Conservation (phyloP, 2,329 filamentous ascomycete species). For the Pseudopithomyces maydicus region DNA sequence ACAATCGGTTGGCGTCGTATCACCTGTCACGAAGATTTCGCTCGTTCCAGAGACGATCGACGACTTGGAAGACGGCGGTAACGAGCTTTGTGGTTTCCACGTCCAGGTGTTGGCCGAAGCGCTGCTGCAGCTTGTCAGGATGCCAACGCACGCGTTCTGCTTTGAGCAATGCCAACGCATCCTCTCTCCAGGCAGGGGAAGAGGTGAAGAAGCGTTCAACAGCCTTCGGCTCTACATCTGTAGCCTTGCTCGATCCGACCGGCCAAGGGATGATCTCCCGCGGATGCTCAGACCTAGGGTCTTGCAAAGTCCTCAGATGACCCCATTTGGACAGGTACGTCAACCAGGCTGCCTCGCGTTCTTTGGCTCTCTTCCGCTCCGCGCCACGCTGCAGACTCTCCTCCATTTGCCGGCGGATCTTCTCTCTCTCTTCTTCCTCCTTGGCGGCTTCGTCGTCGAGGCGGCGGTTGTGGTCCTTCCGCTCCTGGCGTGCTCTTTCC, state of each 20-base stretch:
- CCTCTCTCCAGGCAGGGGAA: constrained; percentile 49
- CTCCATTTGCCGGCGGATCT: constrained; percentile 69
- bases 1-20: no score
- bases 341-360: constrained; percentile 66
- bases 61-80: constrained; percentile 88
- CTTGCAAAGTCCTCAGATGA: constrained; percentile 43
- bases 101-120: constrained; percentile 74
- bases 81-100: constrained; percentile 75
- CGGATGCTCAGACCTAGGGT: constrained; percentile 24
- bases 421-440: constrained; percentile 49
- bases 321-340: constrained; percentile 71
- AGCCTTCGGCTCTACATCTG: constrained; percentile 62
- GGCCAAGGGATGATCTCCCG: constrained; percentile 71
- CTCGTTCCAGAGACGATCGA: constrained; percentile 81
- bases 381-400: constrained; percentile 70
- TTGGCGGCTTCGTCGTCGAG: constrained; percentile 49
- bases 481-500: constrained; percentile 53
- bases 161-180: constrained; percentile 66
- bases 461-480: constrained; percentile 42
- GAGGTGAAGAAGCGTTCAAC: constrained; percentile 73
- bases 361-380: constrained; percentile 62
- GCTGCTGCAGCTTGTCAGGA: constrained; percentile 96
- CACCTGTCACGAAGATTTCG: constrained; percentile 15
- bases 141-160: constrained; percentile 92
- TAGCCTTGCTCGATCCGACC: constrained; percentile 63